Base-by-base conservation (phyloP, 345 rosid genomes). In the Erucastrum elatum region DNA sequence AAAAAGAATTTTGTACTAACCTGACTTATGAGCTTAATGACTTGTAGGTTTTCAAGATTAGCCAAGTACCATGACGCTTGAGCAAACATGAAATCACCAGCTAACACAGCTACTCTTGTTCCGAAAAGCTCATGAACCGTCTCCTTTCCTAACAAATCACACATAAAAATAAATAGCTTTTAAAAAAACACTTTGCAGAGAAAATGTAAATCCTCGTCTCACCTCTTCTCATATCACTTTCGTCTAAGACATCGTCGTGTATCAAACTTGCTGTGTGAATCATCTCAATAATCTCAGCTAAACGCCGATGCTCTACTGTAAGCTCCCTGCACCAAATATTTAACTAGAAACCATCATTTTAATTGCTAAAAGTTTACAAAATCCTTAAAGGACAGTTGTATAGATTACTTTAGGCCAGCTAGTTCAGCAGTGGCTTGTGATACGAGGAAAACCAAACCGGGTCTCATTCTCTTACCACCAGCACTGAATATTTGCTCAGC, bases 61-160 rank as follows among this genome's bases (percentile, higher is more conserved):
- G 99, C 98, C 1, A 95, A 88, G 85, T 89, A 93, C 98, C 99
- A 93, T 11, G 98, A 95, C 2, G 99, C 91, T 84, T 95, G 99
- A 84, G 96, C 98, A 85, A 93, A 95, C 98, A 93, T 90, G 82
- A 90, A 95, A 71, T 95, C 99, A 70, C 97, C 98, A 29, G 96
- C 98, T 83, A 95, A 78, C 37, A 93, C 87, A 4, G 98, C 97
- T 17, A 95, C 90, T 82, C 99, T 90, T 30, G 98, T 91, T 56
- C 98, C 99, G 1, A 80, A 93, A 4, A 88, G 75, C 77, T 93
- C 89, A 71, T 95, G 98, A 79, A 95, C 91, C 0, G 98, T 90
- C 82, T 89, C 94, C 75, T 88, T 93, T 5, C 98, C 99, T 90
- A 81, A 15, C 70, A 55, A 35, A 75, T n/a, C 66, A 66, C 74